Evolutionary conservation across 148 eudicot genomes (phyloP), one percentile per base, ranked within the genome.

Genomic region (Cornus controversa): DNA sequence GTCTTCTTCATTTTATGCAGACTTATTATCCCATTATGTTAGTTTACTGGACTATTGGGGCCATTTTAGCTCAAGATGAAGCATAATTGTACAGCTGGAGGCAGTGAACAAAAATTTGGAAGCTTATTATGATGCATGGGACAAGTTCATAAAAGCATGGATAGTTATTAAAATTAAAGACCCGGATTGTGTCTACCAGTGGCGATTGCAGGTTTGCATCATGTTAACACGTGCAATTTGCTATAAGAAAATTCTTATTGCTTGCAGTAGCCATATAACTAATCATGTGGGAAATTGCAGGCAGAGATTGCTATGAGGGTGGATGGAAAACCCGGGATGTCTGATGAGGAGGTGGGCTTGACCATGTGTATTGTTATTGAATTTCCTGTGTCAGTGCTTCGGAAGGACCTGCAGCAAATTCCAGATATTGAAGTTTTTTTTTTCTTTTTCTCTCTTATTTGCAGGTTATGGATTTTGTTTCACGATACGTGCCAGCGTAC

Each of bases 401-500:
- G 20, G 8, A 15, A 54, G 22, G 22, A 14, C 29, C 16, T 7
- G 42, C 29, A 64, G 28, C 5, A 28, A 23, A 58, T 58, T 62
- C 25, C 26, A 70, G 37, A 64, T 47, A 66, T 68, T 31, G 10
- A 10, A 67, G 22, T 24, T 24, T 11, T 67, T 58, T 22, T 31
- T 36, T 73, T 31, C 34, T 68, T 15, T 6, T 65, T 54, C 11
- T 23, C 34, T 11, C 16, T 45, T 36, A 18, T 77, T 70, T 83
- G 77, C 82, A 96, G 99, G 93, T 96, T 78, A 71, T 78, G 91
- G 99, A 93, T 85, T 96, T 96, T 72, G 99, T 93, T 29, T 96
- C 99, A 28, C 88, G 99, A 13, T 96, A 96, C 83, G 78, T 93
- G 81, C 99, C 98, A 47, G 98, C 99, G 34, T 96, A 96, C 89